Conservation (phyloP, 345 rosid species). For the Mercurialis annua region DNA sequence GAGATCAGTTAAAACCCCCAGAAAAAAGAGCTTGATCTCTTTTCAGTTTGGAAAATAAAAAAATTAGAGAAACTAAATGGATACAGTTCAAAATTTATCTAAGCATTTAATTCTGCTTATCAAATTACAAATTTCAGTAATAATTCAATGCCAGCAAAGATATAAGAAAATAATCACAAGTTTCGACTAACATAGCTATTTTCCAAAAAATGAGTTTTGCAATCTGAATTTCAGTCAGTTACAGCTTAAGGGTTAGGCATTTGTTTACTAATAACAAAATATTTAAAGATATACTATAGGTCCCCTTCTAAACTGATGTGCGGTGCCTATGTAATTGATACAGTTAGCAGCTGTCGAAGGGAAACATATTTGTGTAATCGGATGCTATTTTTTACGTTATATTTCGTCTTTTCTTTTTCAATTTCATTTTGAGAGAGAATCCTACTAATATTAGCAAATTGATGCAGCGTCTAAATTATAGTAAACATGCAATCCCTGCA, state of each 20-base stretch:
- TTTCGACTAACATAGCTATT: not conserved
- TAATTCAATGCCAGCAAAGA: not conserved
- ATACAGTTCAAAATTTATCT: too few species aligned
- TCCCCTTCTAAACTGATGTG: not conserved
- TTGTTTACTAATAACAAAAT: not conserved
- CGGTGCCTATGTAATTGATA: not conserved
- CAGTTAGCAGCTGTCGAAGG: not conserved
- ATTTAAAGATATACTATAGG: not conserved
- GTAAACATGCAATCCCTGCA: not conserved
- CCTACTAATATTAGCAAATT: not conserved
- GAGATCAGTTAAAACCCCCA: not conserved
- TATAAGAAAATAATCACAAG: not conserved
- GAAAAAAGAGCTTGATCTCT: not conserved
- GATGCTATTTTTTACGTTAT: not conserved
- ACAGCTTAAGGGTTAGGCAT: not conserved
- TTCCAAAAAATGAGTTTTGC: not conserved
- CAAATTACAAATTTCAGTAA: not conserved
- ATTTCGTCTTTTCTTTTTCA: not conserved
- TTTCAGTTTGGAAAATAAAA: not conserved
- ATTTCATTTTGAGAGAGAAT: not conserved
- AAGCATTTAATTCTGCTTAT: too few species aligned
- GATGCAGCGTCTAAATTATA: not conserved
- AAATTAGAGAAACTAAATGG: too few species aligned
- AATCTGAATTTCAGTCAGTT: not conserved
- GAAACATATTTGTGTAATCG: too few species aligned